These are phyloP conservation scores for Rosa hybrid DNA, from an alignment of 331 rosid species.

Conservation along the genomic window DNA sequence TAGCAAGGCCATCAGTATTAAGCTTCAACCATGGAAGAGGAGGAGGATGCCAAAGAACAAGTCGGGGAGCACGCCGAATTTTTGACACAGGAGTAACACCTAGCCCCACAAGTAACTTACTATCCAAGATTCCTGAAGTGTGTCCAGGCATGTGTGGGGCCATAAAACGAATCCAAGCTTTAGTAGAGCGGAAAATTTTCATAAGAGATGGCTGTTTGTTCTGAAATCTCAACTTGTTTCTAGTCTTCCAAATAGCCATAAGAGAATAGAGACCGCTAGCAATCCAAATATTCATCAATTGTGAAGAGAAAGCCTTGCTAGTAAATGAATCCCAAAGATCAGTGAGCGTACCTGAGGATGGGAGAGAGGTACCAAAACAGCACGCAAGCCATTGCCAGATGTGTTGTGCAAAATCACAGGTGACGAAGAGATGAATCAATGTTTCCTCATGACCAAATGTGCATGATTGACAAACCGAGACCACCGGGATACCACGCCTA, in stretches of 20 bases:
- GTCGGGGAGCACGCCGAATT: background rate
- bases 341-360: too few species aligned
- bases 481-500: too few species aligned
- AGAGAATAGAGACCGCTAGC: background rate
- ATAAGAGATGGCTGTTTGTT: background rate
- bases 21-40: background rate
- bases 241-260: background rate
- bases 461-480: too few species aligned
- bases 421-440: too few species aligned
- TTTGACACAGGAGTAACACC: background rate
- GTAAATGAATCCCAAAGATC: background rate
- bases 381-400: too few species aligned
- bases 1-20: background rate
- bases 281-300: background rate
- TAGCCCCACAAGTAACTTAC: background rate
- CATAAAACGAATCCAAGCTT: background rate
- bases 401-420: too few species aligned
- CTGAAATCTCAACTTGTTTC: background rate
- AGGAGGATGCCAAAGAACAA: background rate
- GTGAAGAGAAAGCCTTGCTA: background rate
- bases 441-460: too few species aligned
- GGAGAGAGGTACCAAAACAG: too few species aligned
- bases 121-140: background rate
- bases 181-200: background rate
- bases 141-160: background rate